Evolutionary conservation across 768 basidiomycete species (phyloP), one percentile per base, ranked within the genome.

Genomic region (Boletus reticuloceps): DNA sequence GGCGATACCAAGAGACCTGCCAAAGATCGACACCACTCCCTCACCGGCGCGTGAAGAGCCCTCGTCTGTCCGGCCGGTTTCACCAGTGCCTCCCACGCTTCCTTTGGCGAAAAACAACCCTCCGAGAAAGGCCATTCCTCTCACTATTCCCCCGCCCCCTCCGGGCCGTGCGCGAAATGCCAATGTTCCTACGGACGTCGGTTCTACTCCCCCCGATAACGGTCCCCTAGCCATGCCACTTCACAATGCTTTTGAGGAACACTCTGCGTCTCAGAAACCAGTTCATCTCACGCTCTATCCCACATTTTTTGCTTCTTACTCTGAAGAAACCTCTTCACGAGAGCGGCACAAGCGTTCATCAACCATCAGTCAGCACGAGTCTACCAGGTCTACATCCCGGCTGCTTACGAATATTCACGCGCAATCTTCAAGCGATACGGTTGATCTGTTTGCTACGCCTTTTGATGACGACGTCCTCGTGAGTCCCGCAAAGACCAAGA

Each of bases 381-480:
- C 63, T 48, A 67, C 67, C 38, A 58, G 63, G 32, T 78, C 81
- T 13, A 72, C 79, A 37, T 78, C 79, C 47, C 72, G 77, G 40
- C 70, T 78, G 53, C 69, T 79, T 58, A 78, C 79, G 50, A 65
- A 74, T 25, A 74, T 72, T 22, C 69, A 78, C 62, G 73, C 75
- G n/a, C 73, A 75, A 56, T 68, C 75, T 59, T 72, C 78, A 47
- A 54, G 56, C 46, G 62, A 55, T 10, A 31, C 56, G 44, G 57
- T 64, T 44, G 68, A 82, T 64, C 89, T 88, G 50, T 91, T 91
- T 64, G 79, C 82, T 54, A 89, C 88, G 48, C 89, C 89, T 9
- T 91, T 91, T 69, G 89, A 91, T 68, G 88, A 89, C 64, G 86
- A 88, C 65, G 76, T 80, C 54, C 69, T 75, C 34, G 64, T 60